Base-by-base conservation (phyloP, 2,329 filamentous ascomycete genomes). In the Cladophialophora exuberans region DNA sequence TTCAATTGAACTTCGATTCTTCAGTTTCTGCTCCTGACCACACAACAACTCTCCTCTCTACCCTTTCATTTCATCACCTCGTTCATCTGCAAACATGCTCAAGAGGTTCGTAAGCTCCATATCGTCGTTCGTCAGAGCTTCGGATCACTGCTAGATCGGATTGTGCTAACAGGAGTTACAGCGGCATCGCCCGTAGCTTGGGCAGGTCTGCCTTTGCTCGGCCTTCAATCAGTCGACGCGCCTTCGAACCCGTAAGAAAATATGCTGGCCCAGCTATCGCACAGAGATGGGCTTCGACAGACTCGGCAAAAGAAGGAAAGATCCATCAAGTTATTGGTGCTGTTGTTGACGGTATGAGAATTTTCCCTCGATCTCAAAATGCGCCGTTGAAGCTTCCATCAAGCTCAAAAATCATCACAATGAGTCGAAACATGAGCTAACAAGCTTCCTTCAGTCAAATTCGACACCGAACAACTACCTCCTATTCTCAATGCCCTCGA, bases 401-500 rank as follows among this genome's bases (percentile, higher is more conserved):
- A 63, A 68, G 71, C 73, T 71, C 55, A 62, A 61, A 42, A 45
- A 66, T 68, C 64, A 65, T 64, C 57, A 66, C 57, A 31, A 31
- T 35, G 28, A 26, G 11, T 6, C 13, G n/a, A 62, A 23, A 35
- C 18, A 42, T 39, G 25, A 43, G 47, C 62, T 64, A 55, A 64
- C 35, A 15, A 23, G 6, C 42, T 3, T 46, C 36, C 42, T 70
- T 68, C 75, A 96, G 93, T 97, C 78, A 97, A 97, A 84, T 97
- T 97, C 83, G 90, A 96, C 73, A 84, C 82, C 68, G 89, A 93
- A 65, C 89, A 93, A 81, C 89, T 99, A 66, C 94, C 94, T 70
- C 79, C 92, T 68, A 99, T 99, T 86, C 87, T 97, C 75, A 97
- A 99, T 81, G 94, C 94, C 74, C 83, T 99, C 72, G 86, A 88